phyloP scores from a whole-genome alignment of 768 basidiomycete species.

The Naematelia aurantialba region DNA sequence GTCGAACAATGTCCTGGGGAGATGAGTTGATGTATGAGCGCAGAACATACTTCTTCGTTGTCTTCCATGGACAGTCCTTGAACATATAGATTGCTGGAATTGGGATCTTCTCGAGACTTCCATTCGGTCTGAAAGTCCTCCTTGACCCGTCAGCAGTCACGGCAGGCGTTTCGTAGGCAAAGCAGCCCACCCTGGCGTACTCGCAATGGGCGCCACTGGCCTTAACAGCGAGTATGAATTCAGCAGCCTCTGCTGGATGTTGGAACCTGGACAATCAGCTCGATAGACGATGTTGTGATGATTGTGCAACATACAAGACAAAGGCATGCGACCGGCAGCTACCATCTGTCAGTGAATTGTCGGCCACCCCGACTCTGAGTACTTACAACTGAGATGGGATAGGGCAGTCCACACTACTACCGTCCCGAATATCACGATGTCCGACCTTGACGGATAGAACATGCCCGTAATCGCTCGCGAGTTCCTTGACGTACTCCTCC shows the following conservation, averaged over 20 bases:
- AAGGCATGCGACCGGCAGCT: slow-evolving; percentile 20
- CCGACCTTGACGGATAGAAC: slow-evolving; percentile 22
- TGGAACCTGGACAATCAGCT: slow-evolving; percentile 19
- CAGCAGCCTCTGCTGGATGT: slow-evolving; percentile 20
- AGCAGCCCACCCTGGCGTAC: slow-evolving; percentile 29
- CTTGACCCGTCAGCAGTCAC: slow-evolving; percentile 13
- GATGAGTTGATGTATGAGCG: background rate
- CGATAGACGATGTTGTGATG: background rate
- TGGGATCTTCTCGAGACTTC: slow-evolving; percentile 30
- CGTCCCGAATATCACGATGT: background rate
- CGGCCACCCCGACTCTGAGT: slow-evolving; percentile 6
- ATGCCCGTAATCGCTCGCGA: slow-evolving; percentile 22
- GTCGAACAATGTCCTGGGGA: background rate
- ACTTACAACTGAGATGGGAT: background rate
- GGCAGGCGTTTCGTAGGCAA: background rate
- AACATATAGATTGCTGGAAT: slow-evolving; percentile 36
- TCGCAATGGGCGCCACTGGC: slow-evolving; percentile 21
- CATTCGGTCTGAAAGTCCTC: slow-evolving; percentile 39
- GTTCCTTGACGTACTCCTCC: slow-evolving; percentile 12
- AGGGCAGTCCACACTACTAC: background rate
- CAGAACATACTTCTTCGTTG: slow-evolving; percentile 20
- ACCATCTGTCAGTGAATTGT: slow-evolving; percentile 2
- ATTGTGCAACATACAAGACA: slow-evolving; percentile 20
- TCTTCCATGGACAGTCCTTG: slow-evolving; percentile 25
- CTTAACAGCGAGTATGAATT: slow-evolving; percentile 24